Conservation (phyloP, 2,329 filamentous ascomycete genomes). For the Calonectria pteridis region DNA sequence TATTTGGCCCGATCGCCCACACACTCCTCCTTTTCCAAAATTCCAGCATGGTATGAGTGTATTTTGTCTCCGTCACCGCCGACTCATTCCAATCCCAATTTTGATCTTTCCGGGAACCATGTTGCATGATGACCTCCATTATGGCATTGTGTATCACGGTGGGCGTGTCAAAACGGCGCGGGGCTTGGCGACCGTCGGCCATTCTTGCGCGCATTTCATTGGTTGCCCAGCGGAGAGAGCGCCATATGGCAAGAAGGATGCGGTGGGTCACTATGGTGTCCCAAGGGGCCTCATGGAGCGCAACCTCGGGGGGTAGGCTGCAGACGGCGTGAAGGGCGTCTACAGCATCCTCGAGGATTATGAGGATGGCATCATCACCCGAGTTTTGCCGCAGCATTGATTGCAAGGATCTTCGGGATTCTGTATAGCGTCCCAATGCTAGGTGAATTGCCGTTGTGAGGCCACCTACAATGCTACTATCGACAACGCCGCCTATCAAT, state of each 20-base stretch:
- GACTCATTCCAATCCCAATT: not conserved
- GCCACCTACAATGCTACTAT: slow-evolving; percentile 47
- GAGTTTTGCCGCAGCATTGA: slow-evolving; percentile 36
- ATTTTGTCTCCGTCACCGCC: not conserved
- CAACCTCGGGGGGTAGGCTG: slow-evolving; percentile 19
- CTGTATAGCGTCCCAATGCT: slow-evolving; percentile 42
- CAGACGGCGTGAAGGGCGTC: slow-evolving; percentile 31
- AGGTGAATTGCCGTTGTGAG: slow-evolving; percentile 49
- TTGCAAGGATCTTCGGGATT: slow-evolving; percentile 44
- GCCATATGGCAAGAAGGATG: slow-evolving; percentile 48
- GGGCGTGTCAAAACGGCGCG: slow-evolving; percentile 7
- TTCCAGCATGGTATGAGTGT: not conserved
- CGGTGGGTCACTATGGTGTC: slow-evolving; percentile 44
- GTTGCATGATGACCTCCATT: slow-evolving; percentile 19
- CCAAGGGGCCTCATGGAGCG: slow-evolving; percentile 47
- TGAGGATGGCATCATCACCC: slow-evolving; percentile 44
- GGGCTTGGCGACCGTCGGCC: not conserved
- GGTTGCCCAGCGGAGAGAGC: slow-evolving; percentile 43
- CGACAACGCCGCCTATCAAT: slow-evolving; percentile 50
- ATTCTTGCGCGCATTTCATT: slow-evolving; percentile 37
- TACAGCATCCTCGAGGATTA: slow-evolving; percentile 46
- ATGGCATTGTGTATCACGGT: slow-evolving; percentile 23
- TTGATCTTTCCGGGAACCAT: not conserved
- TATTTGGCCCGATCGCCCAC: slow-evolving; percentile 22
- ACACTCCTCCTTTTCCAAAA: slow-evolving; percentile 20